Base-by-base conservation (phyloP, 1,284 basidiomycete genomes). In the Coniferiporia weirii region DNA sequence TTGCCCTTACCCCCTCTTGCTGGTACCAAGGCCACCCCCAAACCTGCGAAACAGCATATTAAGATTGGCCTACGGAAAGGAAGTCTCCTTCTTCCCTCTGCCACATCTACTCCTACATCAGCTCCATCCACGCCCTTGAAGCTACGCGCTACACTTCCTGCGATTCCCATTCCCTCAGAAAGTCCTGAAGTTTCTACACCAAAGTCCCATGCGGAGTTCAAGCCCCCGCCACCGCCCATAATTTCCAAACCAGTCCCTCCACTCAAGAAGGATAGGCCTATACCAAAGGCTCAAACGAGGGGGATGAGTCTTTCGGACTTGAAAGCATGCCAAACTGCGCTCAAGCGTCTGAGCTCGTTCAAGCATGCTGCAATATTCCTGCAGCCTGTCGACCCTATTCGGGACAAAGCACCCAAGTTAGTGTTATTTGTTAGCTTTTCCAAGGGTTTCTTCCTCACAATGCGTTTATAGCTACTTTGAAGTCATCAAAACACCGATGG, bases 401-500 rank as follows among this genome's bases (percentile, higher is more conserved):
- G 92, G 64, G 91, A 95, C 67, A 79, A 83, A 67, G 91, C 91
- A 15, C 90, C 91, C 15, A 87, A 90, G 91, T 94, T 69, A 56
- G 81, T 76, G 5, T 60, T 47, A 8, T 45, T 12, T 15, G 9
- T 19, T 51, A 3, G 10, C 20, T 35, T 46, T 50, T 7, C 36
- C 20, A 17, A 15, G 60, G 46, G 61, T 57, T 50, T 27, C 43
- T 49, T 27, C 58, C 34, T 63, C 65, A 20, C 64, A 35, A 36
- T 19, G 15, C 15, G 44, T 4, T 62, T 59, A 22, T 57, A 94
- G 92, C 64, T 98, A 98, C 72, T 93, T 94, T 66, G 85, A 91
- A 55, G 75, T 96, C 60, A 91, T 99, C 73, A 91, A 91, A 70
- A 79, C 89, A 13, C 96, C 97, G 0, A 98, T 99, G 93, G 96